These are phyloP conservation scores for Ophiostoma quercus DNA, from an alignment of 2,329 filamentous ascomycete genomes.

Conservation along the genomic window DNA sequence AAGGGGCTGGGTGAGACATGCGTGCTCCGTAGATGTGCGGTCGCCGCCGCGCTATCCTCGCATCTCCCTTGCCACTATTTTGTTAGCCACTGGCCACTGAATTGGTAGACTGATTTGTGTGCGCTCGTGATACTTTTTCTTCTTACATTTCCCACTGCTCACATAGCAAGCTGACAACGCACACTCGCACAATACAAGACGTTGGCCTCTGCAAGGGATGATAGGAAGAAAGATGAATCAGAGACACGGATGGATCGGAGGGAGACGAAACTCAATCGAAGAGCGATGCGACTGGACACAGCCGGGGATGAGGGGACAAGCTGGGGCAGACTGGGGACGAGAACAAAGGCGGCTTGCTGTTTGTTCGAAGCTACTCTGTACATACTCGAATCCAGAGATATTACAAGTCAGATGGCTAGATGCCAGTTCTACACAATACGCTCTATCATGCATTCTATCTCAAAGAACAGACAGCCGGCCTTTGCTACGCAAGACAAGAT, in stretches of 20 bases:
- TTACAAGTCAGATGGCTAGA: neutral
- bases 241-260: constrained; percentile 9
- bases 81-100: neutral
- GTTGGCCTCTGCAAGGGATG: constrained; percentile 12
- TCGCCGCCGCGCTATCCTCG: neutral
- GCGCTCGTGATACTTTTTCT: neutral
- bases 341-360: neutral
- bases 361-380: neutral
- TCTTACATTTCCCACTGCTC: neutral
- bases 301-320: neutral
- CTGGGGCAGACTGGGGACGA: neutral
- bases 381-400: neutral
- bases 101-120: neutral
- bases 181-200: neutral
- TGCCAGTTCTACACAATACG: neutral
- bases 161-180: neutral
- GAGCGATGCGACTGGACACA: constrained; percentile 2
- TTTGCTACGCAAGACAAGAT: neutral
- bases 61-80: neutral
- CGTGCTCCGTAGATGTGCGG: neutral
- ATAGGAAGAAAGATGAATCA: constrained; percentile 1
- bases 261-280: constrained; percentile 13
- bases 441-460: too few species aligned
- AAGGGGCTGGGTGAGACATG: constrained; percentile 9
- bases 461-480: neutral